A percentile compares a stretch with the other conserved stretches of the same genome.
Evolutionary conservation across 306 rosid species (phyloP).

Genomic region (Acacia melanoxylon): DNA sequence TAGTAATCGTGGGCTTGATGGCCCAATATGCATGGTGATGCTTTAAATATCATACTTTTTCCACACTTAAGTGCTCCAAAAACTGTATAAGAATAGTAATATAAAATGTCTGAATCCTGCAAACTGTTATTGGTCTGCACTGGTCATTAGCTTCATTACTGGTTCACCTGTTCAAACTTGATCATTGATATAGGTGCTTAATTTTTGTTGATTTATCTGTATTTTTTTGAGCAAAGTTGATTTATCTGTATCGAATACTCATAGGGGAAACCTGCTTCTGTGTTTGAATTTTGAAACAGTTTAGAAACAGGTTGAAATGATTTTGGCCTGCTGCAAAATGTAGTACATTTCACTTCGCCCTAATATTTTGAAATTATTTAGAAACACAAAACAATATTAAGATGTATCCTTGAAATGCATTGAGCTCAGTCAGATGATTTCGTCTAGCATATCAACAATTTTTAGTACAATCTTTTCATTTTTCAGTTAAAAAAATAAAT

Average conservation of each 20-base stretch:
- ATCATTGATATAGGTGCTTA: neutral
- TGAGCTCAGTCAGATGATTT: neutral
- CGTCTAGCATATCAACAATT: neutral
- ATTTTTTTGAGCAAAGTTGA: too few relatives aligned
- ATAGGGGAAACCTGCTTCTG: neutral
- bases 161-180: neutral
- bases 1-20: neutral
- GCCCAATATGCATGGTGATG: neutral
- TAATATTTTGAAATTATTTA: neutral
- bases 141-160: neutral
- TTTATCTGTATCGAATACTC: neutral
- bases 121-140: neutral
- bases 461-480: neutral
- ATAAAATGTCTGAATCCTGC: neutral
- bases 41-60: neutral
- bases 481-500: neutral
- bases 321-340: neutral
- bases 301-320: neutral
- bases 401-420: neutral
- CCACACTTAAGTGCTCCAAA: neutral
- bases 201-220: neutral
- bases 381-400: neutral
- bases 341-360: neutral
- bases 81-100: neutral
- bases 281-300: neutral